Evolutionary conservation across 2,329 filamentous ascomycete species (phyloP), one percentile per base, ranked within the genome.

Genomic region (Sporothrix variecibatus): DNA sequence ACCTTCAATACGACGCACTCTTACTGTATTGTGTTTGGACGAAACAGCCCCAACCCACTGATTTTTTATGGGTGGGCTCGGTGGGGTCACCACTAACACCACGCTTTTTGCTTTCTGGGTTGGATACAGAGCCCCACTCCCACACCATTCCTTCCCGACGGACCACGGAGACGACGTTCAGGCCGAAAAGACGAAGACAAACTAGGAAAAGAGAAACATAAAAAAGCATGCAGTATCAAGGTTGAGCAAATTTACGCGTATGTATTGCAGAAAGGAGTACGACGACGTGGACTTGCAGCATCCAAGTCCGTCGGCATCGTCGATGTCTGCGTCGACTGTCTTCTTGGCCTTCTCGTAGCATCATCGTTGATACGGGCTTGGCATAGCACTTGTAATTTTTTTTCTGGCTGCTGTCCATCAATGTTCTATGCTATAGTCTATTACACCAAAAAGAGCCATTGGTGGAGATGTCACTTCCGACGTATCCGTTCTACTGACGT

Each of bases 31-130:
- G 34, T 34, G 1, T 34, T 34, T 34, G 34, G 34, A 34, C 60
- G 34, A 64, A 64, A 64, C 20, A 40, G 34, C 20, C 60, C 60
- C 34, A 64, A 64, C 60, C 34, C 60, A 64, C 60, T 15, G 34
- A 26, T 40, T 60, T 60, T 12, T 64, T 58, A 28, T 8, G 5
- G 31, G 26, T 31, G 53, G 53, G 23, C 2, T 56, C 5, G 8
- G n/a, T 49, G 46, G 46, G 8, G 34, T 34, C 60, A 11, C 34
- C 60, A 64, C 34, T 40, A 64, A 40, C 60, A 64, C 56, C 26
- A 60, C 28, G 6, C 5, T 26, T 34, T 34, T 34, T 34, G 34
- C 34, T 34, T 34, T 34, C 34, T 34, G 34, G 34, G 34, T 34
- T 34, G 34, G 34, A 8, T 34, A 8, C 34, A 34, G 34, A 12